phyloP scores from a whole-genome alignment of 108 stramenopile genomes.

The Nannochloropsis gaditana region DNA sequence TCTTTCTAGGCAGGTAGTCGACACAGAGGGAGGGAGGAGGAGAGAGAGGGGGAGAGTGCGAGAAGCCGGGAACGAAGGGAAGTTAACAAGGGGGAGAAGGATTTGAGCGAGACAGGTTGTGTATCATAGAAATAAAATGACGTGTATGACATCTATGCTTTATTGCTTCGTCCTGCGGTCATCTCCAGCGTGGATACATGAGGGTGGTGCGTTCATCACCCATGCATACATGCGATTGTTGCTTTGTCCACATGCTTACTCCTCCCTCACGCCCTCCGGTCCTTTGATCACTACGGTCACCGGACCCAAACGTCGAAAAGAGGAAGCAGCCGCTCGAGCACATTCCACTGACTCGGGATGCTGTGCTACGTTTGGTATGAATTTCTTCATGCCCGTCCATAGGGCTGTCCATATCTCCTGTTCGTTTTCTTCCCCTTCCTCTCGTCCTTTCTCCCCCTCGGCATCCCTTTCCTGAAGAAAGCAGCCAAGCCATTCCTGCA shows the following conservation, averaged over 20 bases:
- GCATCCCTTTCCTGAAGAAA: neutral
- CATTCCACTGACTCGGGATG: neutral
- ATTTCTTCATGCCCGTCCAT: slow-evolving; percentile 2
- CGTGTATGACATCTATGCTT: too few species aligned
- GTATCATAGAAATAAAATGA: too few species aligned
- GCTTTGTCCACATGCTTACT: too few species aligned
- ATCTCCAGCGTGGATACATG: too few species aligned
- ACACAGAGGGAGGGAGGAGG: neutral
- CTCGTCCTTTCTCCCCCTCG: neutral
- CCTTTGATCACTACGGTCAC: too few species aligned
- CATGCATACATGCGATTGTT: too few species aligned
- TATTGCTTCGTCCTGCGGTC: too few species aligned
- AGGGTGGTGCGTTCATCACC: too few species aligned
- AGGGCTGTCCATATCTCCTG: neutral
- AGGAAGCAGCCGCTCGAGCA: neutral
- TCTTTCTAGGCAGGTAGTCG: neutral
- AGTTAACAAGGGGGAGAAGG: neutral
- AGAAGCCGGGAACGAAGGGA: neutral
- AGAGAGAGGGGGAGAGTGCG: neutral
- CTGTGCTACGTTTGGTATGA: neutral
- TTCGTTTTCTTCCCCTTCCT: neutral
- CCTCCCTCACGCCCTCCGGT: too few species aligned
- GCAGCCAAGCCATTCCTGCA: neutral
- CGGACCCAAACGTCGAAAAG: neutral
- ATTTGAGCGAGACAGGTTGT: too few species aligned